Evolutionary conservation across 2,329 filamentous ascomycete species (phyloP).

Genomic region (Fulvia fulva): DNA sequence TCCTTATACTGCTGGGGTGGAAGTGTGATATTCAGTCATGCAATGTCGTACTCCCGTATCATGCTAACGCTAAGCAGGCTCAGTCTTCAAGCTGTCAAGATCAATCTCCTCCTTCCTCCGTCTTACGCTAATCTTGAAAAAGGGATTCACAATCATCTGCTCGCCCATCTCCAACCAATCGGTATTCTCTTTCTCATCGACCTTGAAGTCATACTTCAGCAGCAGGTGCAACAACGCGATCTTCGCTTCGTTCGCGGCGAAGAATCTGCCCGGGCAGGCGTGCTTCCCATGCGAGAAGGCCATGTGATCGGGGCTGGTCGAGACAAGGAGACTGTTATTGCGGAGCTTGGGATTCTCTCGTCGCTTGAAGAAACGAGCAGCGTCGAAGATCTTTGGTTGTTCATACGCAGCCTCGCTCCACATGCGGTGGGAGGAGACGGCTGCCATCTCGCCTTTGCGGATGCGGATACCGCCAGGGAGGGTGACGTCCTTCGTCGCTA

Average conservation of each 20-base stretch:
- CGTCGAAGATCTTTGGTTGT: constrained; percentile 24
- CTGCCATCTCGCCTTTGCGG: constrained; percentile 19
- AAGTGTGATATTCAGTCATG: too few relatives aligned
- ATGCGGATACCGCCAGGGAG: constrained; percentile 29
- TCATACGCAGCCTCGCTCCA: constrained; percentile 17
- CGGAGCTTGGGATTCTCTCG: constrained; percentile 19
- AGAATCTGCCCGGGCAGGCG: constrained; percentile 11
- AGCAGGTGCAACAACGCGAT: background rate
- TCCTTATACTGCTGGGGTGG: too few relatives aligned
- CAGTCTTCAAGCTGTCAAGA: constrained; percentile 5
- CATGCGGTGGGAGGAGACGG: constrained; percentile 15
- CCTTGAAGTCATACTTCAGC: constrained; percentile 32
- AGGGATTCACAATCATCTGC: constrained; percentile 9
- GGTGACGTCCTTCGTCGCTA: constrained; percentile 14
- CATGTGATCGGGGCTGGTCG: constrained; percentile 9
- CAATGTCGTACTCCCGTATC: too few relatives aligned
- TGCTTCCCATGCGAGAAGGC: constrained; percentile 9
- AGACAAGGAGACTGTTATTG: constrained; percentile 18
- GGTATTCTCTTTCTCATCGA: constrained; percentile 16
- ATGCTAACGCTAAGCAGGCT: too few relatives aligned
- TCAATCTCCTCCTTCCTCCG: constrained; percentile 16
- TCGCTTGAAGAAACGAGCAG: constrained; percentile 21
- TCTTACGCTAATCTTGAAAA: constrained; percentile 12
- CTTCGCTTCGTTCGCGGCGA: constrained; percentile 11
- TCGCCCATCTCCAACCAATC: constrained; percentile 7